Conservation (phyloP, 768 basidiomycete genomes). For the Calocybe gangraenosa region DNA sequence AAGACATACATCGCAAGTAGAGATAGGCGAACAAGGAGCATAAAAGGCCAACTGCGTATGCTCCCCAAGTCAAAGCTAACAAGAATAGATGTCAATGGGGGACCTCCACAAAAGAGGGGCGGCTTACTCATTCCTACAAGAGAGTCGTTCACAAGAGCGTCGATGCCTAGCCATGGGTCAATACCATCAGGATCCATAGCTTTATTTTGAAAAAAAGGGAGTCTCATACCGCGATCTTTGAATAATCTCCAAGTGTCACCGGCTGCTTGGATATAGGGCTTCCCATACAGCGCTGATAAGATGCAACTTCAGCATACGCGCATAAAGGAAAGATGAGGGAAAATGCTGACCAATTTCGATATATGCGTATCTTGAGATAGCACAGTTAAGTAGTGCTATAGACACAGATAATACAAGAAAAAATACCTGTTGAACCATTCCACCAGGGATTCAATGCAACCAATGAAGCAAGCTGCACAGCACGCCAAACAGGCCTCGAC, state of each 20-base stretch:
- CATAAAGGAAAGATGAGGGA: neutral
- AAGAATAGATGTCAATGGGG: neutral
- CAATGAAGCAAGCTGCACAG: conserved; percentile 75
- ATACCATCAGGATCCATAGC: conserved; percentile 14
- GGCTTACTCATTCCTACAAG: conserved; percentile 70
- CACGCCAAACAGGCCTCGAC: conserved; percentile 72
- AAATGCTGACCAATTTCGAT: conserved; percentile 67
- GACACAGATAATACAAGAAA: neutral
- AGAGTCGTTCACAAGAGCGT: conserved; percentile 80
- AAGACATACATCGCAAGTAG: conserved; percentile 64
- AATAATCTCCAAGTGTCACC: conserved; percentile 82
- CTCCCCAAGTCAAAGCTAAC: conserved; percentile 74
- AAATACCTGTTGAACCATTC: conserved; percentile 75
- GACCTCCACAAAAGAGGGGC: neutral
- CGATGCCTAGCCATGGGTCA: conserved; percentile 43
- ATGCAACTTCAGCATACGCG: conserved; percentile 13
- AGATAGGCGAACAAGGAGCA: conserved; percentile 75
- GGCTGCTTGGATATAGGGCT: conserved; percentile 74
- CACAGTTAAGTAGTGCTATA: neutral
- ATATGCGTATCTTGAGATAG: conserved; percentile 57
- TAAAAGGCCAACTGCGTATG: conserved; percentile 69
- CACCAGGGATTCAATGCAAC: conserved; percentile 63
- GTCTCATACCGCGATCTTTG: conserved; percentile 55
- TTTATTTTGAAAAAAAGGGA: conserved; percentile 7
- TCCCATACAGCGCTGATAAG: conserved; percentile 70